Percentiles rank a stretch among this genome's conserved stretches.
phyloP scores from a whole-genome alignment of 192 early-diverging fungal species.

The Umbelopsis vinacea region DNA sequence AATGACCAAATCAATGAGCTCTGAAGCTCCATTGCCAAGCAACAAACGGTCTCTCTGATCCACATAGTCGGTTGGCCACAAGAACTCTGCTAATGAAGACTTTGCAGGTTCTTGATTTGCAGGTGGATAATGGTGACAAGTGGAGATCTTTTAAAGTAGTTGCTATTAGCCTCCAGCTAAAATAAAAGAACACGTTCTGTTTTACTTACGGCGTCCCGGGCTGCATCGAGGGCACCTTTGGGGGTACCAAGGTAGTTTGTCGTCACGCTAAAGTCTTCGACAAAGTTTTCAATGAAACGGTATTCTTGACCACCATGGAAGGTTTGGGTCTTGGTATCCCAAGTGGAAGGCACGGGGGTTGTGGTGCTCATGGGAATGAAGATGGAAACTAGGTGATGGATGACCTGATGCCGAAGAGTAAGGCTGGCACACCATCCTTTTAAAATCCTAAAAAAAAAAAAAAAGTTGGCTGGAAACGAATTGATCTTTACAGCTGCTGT shows the following conservation, averaged over 20 bases:
- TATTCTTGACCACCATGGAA: slow-evolving; percentile 91
- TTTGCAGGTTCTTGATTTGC: slow-evolving; percentile 93
- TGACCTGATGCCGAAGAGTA: not conserved
- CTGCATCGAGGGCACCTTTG: slow-evolving; percentile 70
- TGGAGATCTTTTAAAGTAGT: slow-evolving; percentile 46
- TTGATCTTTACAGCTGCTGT: not conserved
- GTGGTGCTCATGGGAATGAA: slow-evolving; percentile 2
- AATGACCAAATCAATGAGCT: slow-evolving; percentile 89
- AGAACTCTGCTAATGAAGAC: slow-evolving; percentile 75
- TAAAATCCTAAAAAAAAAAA: not conserved
- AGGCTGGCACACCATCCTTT: not conserved
- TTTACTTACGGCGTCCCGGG: slow-evolving; percentile 70
- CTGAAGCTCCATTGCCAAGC: slow-evolving; percentile 89
- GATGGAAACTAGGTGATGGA: not conserved
- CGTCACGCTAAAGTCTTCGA: slow-evolving; percentile 92
- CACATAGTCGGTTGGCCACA: slow-evolving; percentile 69
- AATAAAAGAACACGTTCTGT: too few relatives aligned
- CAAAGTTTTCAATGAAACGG: slow-evolving; percentile 81
- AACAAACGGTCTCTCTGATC: slow-evolving; percentile 68
- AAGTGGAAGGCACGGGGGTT: slow-evolving; percentile 48
- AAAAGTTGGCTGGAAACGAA: not conserved
- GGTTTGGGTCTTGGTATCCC: slow-evolving; percentile 90
- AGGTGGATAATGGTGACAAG: slow-evolving; percentile 88
- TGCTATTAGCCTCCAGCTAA: not conserved
- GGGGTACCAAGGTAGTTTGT: slow-evolving; percentile 90